Conservation (phyloP, 1,139 yeast genomes). For the Meyerozyma sp. region DNA sequence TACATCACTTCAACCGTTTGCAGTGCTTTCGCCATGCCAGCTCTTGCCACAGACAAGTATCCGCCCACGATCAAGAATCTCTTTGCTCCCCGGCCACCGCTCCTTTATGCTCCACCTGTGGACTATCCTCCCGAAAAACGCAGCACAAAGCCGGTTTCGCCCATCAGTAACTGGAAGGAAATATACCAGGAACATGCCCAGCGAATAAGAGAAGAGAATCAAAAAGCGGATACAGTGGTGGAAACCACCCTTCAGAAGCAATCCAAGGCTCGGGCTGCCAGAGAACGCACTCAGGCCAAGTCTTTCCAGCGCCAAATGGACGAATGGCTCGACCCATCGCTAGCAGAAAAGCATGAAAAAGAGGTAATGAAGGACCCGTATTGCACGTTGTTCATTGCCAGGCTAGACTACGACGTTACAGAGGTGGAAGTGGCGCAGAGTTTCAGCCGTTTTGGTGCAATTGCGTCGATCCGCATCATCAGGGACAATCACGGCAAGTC, state of each 20-base stretch:
- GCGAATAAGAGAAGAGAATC: slow-evolving; percentile 20
- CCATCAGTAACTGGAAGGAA: slow-evolving; percentile 39
- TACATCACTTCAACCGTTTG: neutral
- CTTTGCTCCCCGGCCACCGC: slow-evolving; percentile 69
- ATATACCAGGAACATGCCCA: slow-evolving; percentile 26
- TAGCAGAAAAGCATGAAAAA: slow-evolving; percentile 48
- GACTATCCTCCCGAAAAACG: slow-evolving; percentile 54
- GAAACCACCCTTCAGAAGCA: slow-evolving; percentile 6
- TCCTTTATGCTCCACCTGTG: slow-evolving; percentile 44
- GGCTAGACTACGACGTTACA: slow-evolving; percentile 60
- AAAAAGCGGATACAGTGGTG: slow-evolving; percentile 27
- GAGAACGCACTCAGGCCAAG: slow-evolving; percentile 11
- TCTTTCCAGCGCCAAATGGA: slow-evolving; percentile 32
- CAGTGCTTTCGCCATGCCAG: neutral
- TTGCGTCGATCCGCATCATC: slow-evolving; percentile 65
- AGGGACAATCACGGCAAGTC: slow-evolving; percentile 53
- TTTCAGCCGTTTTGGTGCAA: slow-evolving; percentile 63
- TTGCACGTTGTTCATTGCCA: slow-evolving; percentile 69
- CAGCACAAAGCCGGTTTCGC: slow-evolving; percentile 45
- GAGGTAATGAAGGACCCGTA: slow-evolving; percentile 69
- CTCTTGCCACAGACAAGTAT: slow-evolving; percentile 35
- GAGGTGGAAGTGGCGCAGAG: slow-evolving; percentile 66
- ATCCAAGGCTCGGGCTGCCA: slow-evolving; percentile 5
- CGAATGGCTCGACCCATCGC: slow-evolving; percentile 45
- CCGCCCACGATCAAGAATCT: slow-evolving; percentile 62